These are phyloP conservation scores for Cyberlindnera amylophila DNA, from an alignment of 805 yeast species.

Conservation along the genomic window DNA sequence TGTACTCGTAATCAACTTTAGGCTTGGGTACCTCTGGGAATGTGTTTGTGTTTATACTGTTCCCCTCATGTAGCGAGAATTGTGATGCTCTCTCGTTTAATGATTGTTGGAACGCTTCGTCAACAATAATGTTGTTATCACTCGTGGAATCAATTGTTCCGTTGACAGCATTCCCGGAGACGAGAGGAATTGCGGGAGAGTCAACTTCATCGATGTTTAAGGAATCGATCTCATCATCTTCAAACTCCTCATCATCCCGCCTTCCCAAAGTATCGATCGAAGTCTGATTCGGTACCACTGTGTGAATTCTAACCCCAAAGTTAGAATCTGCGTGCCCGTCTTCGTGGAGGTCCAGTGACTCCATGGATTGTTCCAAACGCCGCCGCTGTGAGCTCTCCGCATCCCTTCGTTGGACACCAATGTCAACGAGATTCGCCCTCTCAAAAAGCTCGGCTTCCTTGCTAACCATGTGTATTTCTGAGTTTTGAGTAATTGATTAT, in stretches of 20 bases:
- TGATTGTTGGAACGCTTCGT: slow-evolving; percentile 31
- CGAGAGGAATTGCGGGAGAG: slow-evolving; percentile 11
- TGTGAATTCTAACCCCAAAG: no score
- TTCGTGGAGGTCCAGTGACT: not conserved
- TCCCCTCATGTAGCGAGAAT: slow-evolving; percentile 16
- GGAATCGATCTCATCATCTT: slow-evolving; percentile 20
- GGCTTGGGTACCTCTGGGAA: slow-evolving; percentile 36
- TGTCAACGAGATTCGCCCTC: slow-evolving; percentile 31
- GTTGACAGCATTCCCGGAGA: slow-evolving; percentile 2
- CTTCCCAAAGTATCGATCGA: no score
- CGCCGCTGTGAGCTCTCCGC: not conserved
- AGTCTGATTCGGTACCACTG: not conserved
- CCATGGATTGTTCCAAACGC: slow-evolving; percentile 2
- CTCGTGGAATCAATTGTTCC: slow-evolving; percentile 28
- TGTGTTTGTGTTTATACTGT: slow-evolving; percentile 13
- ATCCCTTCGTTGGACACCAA: slow-evolving; percentile 28
- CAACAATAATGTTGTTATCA: slow-evolving; percentile 28
- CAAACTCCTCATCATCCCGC: slow-evolving; percentile 12
- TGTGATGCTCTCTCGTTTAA: slow-evolving; percentile 36
- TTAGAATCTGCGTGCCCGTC: not conserved
- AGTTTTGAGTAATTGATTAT: not conserved
- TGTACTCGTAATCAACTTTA: slow-evolving; percentile 39
- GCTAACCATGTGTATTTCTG: slow-evolving; percentile 13
- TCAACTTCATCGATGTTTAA: slow-evolving; percentile 47
- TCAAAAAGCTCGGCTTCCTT: slow-evolving; percentile 32